Percentiles rank a stretch among this genome's conserved stretches.
These are phyloP conservation scores for Pichia gijzeniarum DNA, from an alignment of 805 yeast genomes.

Conservation along the genomic window DNA sequence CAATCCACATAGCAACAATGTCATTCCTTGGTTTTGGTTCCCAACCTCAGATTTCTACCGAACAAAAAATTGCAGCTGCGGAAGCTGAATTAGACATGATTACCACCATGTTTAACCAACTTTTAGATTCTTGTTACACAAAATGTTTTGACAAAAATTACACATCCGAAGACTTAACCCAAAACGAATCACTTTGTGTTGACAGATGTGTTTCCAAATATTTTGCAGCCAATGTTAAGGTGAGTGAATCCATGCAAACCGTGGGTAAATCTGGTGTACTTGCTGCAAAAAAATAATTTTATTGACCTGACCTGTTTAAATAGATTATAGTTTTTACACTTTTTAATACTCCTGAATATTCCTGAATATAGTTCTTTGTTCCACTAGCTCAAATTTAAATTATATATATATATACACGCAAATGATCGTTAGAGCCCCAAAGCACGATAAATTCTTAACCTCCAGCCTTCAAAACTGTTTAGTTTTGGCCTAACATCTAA, in stretches of 20 bases:
- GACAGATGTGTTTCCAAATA: slow-evolving; percentile 96
- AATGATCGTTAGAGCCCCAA: slow-evolving; percentile 37
- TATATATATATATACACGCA: too few relatives aligned
- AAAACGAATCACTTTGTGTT: slow-evolving; percentile 77
- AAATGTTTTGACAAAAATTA: slow-evolving; percentile 73
- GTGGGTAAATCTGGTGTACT: slow-evolving; percentile 32
- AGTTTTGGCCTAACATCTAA: slow-evolving; percentile 91
- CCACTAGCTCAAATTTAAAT: background rate
- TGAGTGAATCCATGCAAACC: slow-evolving; percentile 63
- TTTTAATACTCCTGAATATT: slow-evolving; percentile 9
- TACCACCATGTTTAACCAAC: slow-evolving; percentile 91
- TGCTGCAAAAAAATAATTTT: slow-evolving; percentile 19
- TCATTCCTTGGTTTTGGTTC: slow-evolving; percentile 68
- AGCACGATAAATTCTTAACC: slow-evolving; percentile 58
- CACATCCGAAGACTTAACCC: slow-evolving; percentile 65
- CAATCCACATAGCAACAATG: slow-evolving; percentile 34
- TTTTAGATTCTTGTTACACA: slow-evolving; percentile 81
- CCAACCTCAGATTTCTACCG: slow-evolving; percentile 63
- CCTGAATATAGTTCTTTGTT: slow-evolving; percentile 5
- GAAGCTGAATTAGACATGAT: slow-evolving; percentile 97
- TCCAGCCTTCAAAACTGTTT: slow-evolving; percentile 73
- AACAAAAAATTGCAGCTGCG: slow-evolving; percentile 81
- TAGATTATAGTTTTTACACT: slow-evolving; percentile 1
- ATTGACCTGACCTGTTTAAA: background rate
- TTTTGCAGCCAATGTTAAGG: slow-evolving; percentile 90